Base-by-base conservation (phyloP, 164 flowering plant genomes). In the Nymphaea colorata region DNA sequence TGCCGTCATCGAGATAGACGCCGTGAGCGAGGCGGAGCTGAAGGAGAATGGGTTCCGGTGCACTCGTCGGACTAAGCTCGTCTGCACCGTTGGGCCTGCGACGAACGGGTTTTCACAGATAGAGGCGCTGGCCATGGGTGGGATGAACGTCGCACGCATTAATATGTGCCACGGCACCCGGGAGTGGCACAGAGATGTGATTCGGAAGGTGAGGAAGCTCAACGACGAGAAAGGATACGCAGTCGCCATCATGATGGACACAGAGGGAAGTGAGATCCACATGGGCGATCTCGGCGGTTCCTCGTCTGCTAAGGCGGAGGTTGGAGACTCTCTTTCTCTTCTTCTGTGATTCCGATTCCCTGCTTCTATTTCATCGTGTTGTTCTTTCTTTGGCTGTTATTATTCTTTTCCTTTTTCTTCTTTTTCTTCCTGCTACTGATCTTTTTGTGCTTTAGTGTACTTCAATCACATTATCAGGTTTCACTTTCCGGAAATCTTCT, bases 171-270 rank as follows among this genome's bases (percentile, higher is more conserved):
- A 93, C 60, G 96, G 98, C 4, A 84, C 90, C 2, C 76, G 90
- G 4, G 96, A 93, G 68, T 93, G 98, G 98, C 98, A 93, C 72
- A 75, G 76, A 5, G 18, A 61, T 0, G 96, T 93, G 42, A 90
- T 93, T 60, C 77, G 84, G 67, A 73, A 82, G 0, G 95, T 93
- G 43, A 69, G 98, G 75, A 76, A 80, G 75, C 74, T 90, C 74
- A 93, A 93, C 66, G 93, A 84, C 43, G 98, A 86, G 81, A 90
- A 93, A 66, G 98, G 98, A 3, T 93, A 61, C 57, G 98, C 98
- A 3, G 95, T 93, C 5, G 98, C 98, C 0, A 81, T 93, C 62
- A 93, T 93, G 96, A 93, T 93, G 98, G 98, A 93, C 67, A 93
- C 98, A 4, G 98, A 93, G 70, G 98, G 98, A 57, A 90, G 96